Base-by-base conservation (phyloP, 768 basidiomycete genomes). In the Clitopilus passeckerianus region DNA sequence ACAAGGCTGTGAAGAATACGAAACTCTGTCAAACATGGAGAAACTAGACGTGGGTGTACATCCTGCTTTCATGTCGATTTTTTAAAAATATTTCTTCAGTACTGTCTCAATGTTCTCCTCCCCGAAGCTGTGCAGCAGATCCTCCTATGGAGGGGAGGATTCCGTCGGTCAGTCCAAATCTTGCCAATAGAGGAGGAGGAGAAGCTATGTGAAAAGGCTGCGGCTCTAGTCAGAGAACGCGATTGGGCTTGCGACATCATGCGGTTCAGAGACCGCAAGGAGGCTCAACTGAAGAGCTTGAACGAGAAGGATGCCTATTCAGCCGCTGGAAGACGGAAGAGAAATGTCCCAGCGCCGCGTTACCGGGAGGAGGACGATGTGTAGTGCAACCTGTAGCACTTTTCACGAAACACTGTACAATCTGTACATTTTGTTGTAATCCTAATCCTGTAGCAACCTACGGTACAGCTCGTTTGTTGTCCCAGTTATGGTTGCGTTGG, bases 91-190 rank as follows among this genome's bases (percentile, higher is more conserved):
- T 33, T 22, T 27, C 33, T 34, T 30, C 62, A 91, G 88, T 92
- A 91, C 63, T 90, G 88, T 66, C 71, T 82, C 35, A 84, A 87
- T 60, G 79, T 93, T 30, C 80, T 93, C 10, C 76, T 91, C 5
- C 87, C 85, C 1, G 90, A 91, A 69, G 79, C 86, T 2, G 76
- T 89, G 41, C 74, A 86, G 44, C 91, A 93, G 65, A 75, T 93
- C 8, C 74, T 90, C n/a, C 72, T 91, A 14, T 91, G 89, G 87
- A 83, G 88, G 10, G 73, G 74, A 15, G 89, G 86, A 1, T 70
- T 79, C 34, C 87, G 91, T 24, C 77, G 69, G 0, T 78, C 80
- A 0, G 43, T 76, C 6, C 72, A 75, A 4, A 71, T 90, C 9
- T 77, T 88, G 10, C 70, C 81, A 2, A 65, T 67, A 0, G 75